These are phyloP conservation scores for Panicum hallii DNA, from an alignment of 202 grass and related monocot species.

Conservation along the genomic window DNA sequence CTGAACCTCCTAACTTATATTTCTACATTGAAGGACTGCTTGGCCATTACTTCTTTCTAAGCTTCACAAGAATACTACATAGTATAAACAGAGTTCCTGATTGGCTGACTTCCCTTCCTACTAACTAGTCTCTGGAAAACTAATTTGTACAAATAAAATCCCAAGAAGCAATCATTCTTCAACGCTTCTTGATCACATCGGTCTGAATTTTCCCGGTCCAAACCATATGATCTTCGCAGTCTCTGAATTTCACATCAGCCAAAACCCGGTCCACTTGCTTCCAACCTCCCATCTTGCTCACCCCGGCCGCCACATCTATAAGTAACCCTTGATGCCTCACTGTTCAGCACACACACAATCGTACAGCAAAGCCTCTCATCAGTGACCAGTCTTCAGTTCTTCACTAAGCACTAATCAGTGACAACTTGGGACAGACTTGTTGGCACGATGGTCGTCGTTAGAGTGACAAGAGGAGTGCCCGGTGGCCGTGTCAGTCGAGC, in stretches of 20 bases:
- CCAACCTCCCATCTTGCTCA: not conserved
- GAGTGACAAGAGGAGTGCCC: no score
- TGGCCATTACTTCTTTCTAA: no score
- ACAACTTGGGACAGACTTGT: not conserved
- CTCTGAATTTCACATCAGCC: not conserved
- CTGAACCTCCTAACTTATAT: no score
- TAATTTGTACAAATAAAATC: no score
- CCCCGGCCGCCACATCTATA: not conserved
- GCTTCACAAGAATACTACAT: no score
- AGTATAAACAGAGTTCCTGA: no score
- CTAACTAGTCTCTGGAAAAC: no score
- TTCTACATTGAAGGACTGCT: no score
- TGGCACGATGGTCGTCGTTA: not conserved
- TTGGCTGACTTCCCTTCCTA: no score
- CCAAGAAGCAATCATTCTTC: no score
- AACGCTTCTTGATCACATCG: not conserved
- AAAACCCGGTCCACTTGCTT: not conserved
- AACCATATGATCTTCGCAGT: conserved; percentile 4
- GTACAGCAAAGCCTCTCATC: not conserved
- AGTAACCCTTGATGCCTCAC: not conserved
- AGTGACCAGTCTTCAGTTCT: not conserved
- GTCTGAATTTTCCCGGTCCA: conserved; percentile 23
- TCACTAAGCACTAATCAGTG: not conserved
- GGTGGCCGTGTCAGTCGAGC: no score
- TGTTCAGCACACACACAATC: not conserved